Evolutionary conservation across 1,139 yeast genomes (phyloP).

Genomic region (Debaryomyces singareniensis): DNA sequence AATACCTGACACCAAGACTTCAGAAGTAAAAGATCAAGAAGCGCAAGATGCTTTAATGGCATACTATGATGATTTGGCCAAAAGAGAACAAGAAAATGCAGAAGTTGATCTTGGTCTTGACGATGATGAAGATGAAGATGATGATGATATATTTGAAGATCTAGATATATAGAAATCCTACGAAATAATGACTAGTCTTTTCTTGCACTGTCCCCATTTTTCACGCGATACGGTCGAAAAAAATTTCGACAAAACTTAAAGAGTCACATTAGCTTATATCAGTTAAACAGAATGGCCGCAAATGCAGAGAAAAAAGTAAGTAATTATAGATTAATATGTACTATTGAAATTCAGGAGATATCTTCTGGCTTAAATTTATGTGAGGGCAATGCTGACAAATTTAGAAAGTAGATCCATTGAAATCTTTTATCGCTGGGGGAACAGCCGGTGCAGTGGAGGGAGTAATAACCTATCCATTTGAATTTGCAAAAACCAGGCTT

Average conservation of each 20-base stretch:
- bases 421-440: conserved; percentile 89
- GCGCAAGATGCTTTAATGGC: conserved; percentile 77
- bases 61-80: conserved; percentile 67
- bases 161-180: background rate
- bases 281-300: no score
- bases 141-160: conserved; percentile 48
- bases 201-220: no score
- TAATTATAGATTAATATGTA: no score
- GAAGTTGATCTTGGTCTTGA: conserved; percentile 64
- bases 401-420: conserved; percentile 45
- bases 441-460: conserved; percentile 95
- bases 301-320: conserved; percentile 5
- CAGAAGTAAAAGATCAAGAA: conserved; percentile 49
- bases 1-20: conserved; percentile 7
- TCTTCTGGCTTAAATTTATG: background rate
- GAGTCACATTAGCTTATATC: no score
- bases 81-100: conserved; percentile 54
- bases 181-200: no score
- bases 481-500: conserved; percentile 89
- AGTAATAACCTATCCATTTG: conserved; percentile 87
- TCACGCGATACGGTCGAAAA: no score
- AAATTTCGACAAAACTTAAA: no score
- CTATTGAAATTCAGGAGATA: background rate
- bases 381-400: no score
- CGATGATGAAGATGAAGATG: conserved; percentile 47